Percentiles rank a stretch among this genome's conserved stretches.
phyloP scores from a whole-genome alignment of 2,329 filamentous ascomycete species.

The Parafenestella ontariensis region DNA sequence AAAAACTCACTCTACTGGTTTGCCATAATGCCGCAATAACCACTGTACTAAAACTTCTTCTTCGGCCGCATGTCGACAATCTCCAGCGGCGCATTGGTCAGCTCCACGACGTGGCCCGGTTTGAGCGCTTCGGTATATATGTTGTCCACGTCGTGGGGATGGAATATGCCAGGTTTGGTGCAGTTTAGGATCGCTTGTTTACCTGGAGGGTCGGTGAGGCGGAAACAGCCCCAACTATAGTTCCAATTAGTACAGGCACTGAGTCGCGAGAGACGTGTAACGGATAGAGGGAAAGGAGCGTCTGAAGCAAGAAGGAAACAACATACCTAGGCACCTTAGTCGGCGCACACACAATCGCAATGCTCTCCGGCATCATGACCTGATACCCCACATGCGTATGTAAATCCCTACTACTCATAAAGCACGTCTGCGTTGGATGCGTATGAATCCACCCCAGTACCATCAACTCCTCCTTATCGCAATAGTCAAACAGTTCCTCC shows the following conservation, averaged over 20 bases:
- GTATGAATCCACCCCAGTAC: conserved; percentile 98
- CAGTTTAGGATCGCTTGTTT: conserved; percentile 85
- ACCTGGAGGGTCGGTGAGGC: conserved; percentile 90
- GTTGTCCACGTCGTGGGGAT: conserved; percentile 73
- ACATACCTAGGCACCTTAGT: conserved; percentile 76
- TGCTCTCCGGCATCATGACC: conserved; percentile 93
- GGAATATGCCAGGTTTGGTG: conserved; percentile 79
- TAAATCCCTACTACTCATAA: conserved; percentile 93
- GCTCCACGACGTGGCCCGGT: conserved; percentile 65
- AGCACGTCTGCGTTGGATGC: conserved; percentile 94
- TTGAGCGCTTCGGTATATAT: conserved; percentile 76
- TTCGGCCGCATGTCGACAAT: conserved; percentile 66
- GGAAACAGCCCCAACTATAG: conserved; percentile 85
- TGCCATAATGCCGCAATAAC: not conserved
- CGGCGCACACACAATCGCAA: conserved; percentile 95
- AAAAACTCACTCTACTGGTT: not conserved
- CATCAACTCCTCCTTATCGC: conserved; percentile 81
- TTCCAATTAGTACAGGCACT: not conserved
- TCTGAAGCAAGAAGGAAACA: not conserved
- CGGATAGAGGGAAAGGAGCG: not conserved
- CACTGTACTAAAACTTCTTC: conserved; percentile 20
- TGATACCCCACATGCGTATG: conserved; percentile 96
- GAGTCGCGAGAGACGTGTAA: not conserved
- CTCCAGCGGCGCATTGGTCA: conserved; percentile 66
- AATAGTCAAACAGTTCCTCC: conserved; percentile 84